Evolutionary conservation across 176 grass and related monocot species (phyloP), one percentile per base, ranked within the genome.

Genomic region (Triticum dicoccoides): DNA sequence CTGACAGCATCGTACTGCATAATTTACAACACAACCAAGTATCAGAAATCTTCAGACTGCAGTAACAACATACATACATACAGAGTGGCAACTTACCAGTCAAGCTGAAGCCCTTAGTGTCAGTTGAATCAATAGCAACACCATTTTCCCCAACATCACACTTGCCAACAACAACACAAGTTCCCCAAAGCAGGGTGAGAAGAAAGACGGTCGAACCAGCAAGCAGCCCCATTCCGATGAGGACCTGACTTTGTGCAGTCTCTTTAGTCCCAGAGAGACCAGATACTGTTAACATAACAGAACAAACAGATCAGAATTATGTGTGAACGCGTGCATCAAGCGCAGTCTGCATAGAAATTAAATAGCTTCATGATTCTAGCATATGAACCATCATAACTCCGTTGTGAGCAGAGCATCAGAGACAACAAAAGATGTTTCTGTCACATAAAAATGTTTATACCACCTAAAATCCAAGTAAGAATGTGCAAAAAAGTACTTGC

Each of bases 151-250:
- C 78, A 77, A 99, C 66, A 54, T 96, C 97, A 76, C 94, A 99
- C 68, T 96, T 99, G 58, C 94, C 97, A 89, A 99, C 97, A 86
- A 99, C 73, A 12, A 99, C 61, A 87, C 97, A 99, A 71, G 94
- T 94, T 86, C 97, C 97, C 97, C 97, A 99, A 33, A 99, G 94
- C 45, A 99, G 17, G 17, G 97, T 99, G 25, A 99, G 54, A 74
- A 99, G 97, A 87, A 99, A 94, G 72, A 99, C 90, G 0, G 97
- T 99, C 29, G 97, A 99, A 68, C 97, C 97, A 84, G 97, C 92
- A 83, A 99, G 97, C 76, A 99, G 83, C 54, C 97, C 97, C 94
- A 96, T 99, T 34, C 97, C 97, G 23, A 99, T 91, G 6, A 94
- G 84, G 69, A 99, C 97, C 83, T 99, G 97, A 86, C 90, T 96